Base-by-base conservation (phyloP, 2,329 filamentous ascomycete species). In the Venturia aucupariae region DNA sequence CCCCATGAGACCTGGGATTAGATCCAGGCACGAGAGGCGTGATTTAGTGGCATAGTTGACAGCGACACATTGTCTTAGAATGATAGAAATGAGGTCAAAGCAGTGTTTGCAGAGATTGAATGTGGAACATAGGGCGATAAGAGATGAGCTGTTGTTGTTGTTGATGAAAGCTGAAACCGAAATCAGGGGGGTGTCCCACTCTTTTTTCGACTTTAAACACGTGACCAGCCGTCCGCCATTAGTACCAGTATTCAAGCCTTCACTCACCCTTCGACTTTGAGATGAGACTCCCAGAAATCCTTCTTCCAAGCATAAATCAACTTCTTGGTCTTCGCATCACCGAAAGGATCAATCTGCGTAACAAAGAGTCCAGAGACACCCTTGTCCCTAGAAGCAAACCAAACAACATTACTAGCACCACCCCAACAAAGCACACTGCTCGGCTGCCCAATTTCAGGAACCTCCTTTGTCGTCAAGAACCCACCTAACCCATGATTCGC, bases 401-500 rank as follows among this genome's bases (percentile, higher is more conserved):
- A 66, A 30, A 62, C 51, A 22, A 48, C 60, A 54, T 67, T 67
- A 10, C 63, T 66, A 2, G 65, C 30, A n/a, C 65, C 65, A 17
- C 62, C 65, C 65, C 67, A 60, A 4, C n/a, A 62, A 38, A 67
- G 60, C 30, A 61, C 51, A 11, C 41, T 39, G 27, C 55, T 63
- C 22, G 66, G 66, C 54, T 67, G 65, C 11, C 32, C 46, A 42
- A 64, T 51, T 38, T 67, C 65, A 10, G 62, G 65, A 10, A 66
- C 60, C 7, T 57, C 39, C 19, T 48, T 64, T 1, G 42, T 39
- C n/a, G 64, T 64, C 24, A 67, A 42, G 39, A 67, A n/a, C 3
- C 67, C 67, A 32, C 59, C 67, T 24, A 68, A 63, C 1, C 67
- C 67, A 46, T 68, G 63, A 60, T 68, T 67, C n/a, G 64, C 60